phyloP scores from a whole-genome alignment of 805 yeast genomes.

The Saccharomycopsis javanensis region DNA sequence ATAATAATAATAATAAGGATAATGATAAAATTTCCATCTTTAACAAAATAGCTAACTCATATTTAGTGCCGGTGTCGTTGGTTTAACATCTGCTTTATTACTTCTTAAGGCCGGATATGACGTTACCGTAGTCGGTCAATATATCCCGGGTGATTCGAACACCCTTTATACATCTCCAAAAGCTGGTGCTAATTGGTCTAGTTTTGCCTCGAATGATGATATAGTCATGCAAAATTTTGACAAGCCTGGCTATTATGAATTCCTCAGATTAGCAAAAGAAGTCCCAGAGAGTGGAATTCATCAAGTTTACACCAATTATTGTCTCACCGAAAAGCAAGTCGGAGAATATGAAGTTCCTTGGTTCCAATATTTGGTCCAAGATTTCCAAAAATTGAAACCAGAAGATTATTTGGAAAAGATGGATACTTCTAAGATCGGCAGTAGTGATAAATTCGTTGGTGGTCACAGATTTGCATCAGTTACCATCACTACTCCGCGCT shows the following conservation, averaged over 20 bases:
- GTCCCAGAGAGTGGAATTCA: conserved; percentile 44
- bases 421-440: conserved; percentile 24
- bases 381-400: conserved; percentile 30
- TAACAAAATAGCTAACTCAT: too few species aligned
- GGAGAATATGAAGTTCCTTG: conserved; percentile 33
- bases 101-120: conserved; percentile 33
- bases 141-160: conserved; percentile 50
- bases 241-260: conserved; percentile 37
- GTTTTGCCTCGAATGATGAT: conserved; percentile 36
- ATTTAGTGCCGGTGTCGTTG: conserved; percentile 44
- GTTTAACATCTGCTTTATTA: conserved; percentile 40
- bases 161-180: conserved; percentile 51
- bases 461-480: conserved; percentile 46
- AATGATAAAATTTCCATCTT: too few species aligned
- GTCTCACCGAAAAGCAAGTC: conserved; percentile 13
- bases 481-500: conserved; percentile 49
- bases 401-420: conserved; percentile 19
- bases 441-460: conserved; percentile 22
- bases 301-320: conserved; percentile 20
- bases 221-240: conserved; percentile 34
- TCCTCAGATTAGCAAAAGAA: conserved; percentile 34
- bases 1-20: too few species aligned
- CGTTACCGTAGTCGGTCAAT: conserved; percentile 35
- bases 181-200: conserved; percentile 68
- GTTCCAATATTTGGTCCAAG: conserved; percentile 38